These are phyloP conservation scores for Yamadazyma paraphyllophila DNA, from an alignment of 805 yeast genomes.

Conservation along the genomic window DNA sequence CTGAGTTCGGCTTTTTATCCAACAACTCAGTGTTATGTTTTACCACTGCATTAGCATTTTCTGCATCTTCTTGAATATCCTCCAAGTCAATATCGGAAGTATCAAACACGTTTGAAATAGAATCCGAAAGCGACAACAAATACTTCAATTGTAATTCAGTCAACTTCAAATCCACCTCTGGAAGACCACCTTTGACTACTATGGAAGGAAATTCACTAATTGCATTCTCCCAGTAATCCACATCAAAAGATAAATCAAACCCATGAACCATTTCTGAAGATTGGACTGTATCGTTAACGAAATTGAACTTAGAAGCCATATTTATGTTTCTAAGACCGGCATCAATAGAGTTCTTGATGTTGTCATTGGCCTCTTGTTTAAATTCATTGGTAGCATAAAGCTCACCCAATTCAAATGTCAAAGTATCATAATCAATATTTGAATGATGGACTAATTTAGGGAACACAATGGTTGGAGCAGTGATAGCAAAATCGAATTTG, in stretches of 20 bases:
- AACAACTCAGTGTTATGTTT: slow-evolving; percentile 20
- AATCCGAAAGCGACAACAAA: slow-evolving; percentile 52
- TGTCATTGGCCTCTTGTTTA: slow-evolving; percentile 17
- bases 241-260: slow-evolving; percentile 58
- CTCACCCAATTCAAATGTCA: slow-evolving; percentile 81
- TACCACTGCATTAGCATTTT: slow-evolving; percentile 54
- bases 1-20: not conserved
- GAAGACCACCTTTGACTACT: slow-evolving; percentile 53
- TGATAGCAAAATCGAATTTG: slow-evolving; percentile 66
- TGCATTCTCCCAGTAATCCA: slow-evolving; percentile 51
- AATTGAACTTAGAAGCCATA: slow-evolving; percentile 59
- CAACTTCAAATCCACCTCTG: slow-evolving; percentile 60
- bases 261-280: slow-evolving; percentile 61
- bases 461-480: slow-evolving; percentile 81
- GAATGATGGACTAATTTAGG: slow-evolving; percentile 40
- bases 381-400: slow-evolving; percentile 67
- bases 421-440: slow-evolving; percentile 46
- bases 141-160: slow-evolving; percentile 72
- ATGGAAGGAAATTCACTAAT: slow-evolving; percentile 45
- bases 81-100: slow-evolving; percentile 40
- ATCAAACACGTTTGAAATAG: slow-evolving; percentile 55
- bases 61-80: slow-evolving; percentile 60
- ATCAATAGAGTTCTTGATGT: slow-evolving; percentile 49
- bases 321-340: slow-evolving; percentile 74
- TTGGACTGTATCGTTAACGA: slow-evolving; percentile 47